A percentile compares a stretch with the other conserved stretches of the same genome.
These are phyloP conservation scores for Fraxinus sp. DNA, from an alignment of 305 asterid species.

Conservation along the genomic window DNA sequence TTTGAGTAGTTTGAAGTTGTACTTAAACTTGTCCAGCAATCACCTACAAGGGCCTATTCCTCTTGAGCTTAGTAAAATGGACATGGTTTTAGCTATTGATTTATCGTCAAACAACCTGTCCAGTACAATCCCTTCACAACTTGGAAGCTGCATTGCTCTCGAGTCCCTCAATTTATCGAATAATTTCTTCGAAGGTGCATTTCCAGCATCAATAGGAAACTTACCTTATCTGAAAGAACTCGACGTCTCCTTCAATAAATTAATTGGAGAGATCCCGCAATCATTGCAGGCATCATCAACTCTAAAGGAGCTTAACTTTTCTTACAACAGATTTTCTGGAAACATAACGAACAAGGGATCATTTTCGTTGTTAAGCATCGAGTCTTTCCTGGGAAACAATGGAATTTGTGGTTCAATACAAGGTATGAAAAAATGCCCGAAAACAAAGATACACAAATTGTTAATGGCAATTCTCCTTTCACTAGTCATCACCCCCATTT, in stretches of 20 bases:
- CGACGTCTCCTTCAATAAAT: slow-evolving; percentile 58
- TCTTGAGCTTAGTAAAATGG: slow-evolving; percentile 71
- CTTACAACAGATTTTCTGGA: slow-evolving; percentile 59
- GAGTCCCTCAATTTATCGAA: slow-evolving; percentile 55
- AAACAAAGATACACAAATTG: slow-evolving; percentile 39
- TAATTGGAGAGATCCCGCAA: slow-evolving; percentile 57
- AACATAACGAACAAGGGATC: slow-evolving; percentile 51
- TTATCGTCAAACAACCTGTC: slow-evolving; percentile 65
- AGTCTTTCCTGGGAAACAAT: slow-evolving; percentile 57
- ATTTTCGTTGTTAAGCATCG: slow-evolving; percentile 38
- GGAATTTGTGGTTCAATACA: slow-evolving; percentile 55
- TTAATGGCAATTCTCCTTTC: slow-evolving; percentile 60
- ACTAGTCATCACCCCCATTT: slow-evolving; percentile 48
- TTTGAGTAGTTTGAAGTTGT: slow-evolving; percentile 61
- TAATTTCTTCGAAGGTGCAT: slow-evolving; percentile 47
- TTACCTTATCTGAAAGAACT: slow-evolving; percentile 56
- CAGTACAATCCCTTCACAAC: slow-evolving; percentile 57
- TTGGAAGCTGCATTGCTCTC: slow-evolving; percentile 78
- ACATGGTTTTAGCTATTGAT: slow-evolving; percentile 77
- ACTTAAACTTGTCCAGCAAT: slow-evolving; percentile 69
- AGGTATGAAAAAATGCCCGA: slow-evolving; percentile 46
- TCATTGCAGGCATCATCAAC: slow-evolving; percentile 47
- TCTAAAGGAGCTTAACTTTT: slow-evolving; percentile 48
- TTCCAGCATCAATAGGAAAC: slow-evolving; percentile 54
- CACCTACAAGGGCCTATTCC: slow-evolving; percentile 62